Base-by-base conservation (phyloP, 140 eudicot species). In the Erigeron philadelphicus region DNA sequence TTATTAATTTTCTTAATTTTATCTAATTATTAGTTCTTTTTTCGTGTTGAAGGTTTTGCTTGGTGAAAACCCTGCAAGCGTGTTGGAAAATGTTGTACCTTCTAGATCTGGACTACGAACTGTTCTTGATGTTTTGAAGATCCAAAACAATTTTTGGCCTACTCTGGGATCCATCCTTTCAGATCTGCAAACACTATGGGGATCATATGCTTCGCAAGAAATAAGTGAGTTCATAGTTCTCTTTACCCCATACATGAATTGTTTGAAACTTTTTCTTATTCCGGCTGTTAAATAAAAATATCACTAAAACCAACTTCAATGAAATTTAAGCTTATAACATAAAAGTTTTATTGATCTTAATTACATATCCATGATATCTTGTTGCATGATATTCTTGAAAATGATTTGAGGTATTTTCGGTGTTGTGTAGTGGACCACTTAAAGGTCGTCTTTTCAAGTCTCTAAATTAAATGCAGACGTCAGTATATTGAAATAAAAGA, bases 81-180 rank as follows among this genome's bases (percentile, higher is more conserved):
- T 81, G 61, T 66, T 79, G 80, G 95, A 84, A 18, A 71, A 64
- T 25, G 59, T 74, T 72, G 56, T 70, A 41, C 98, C 98, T n/a
- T 76, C 96, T n/a, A 81, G 65, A 72, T 68, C 96, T 64, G 96
- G 96, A 54, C 17, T 92, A 66, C 85, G 78, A 54, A 86, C 96
- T 49, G 88, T 89, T 68, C 79, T 84, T n/a, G 96, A 88, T 59
- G 98, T 89, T 23, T 63, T 84, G 70, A 76, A 78, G 68, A 88
- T 92, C 71, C 98, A 92, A 81, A 80, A 58, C 80, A 78, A 64
- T 9, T 92, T 75, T 78, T 92, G 98, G 98, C 85, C 95, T 16
- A 61, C 76, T 18, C 72, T 92, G 69, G 89, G 62, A 49, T 19
- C 86, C 18, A 67, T 66, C 74, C 65, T 79, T 55, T 79, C 83